Evolutionary conservation across 805 yeast genomes (phyloP).

Genomic region (Saccharomycopsis fibuligera): DNA sequence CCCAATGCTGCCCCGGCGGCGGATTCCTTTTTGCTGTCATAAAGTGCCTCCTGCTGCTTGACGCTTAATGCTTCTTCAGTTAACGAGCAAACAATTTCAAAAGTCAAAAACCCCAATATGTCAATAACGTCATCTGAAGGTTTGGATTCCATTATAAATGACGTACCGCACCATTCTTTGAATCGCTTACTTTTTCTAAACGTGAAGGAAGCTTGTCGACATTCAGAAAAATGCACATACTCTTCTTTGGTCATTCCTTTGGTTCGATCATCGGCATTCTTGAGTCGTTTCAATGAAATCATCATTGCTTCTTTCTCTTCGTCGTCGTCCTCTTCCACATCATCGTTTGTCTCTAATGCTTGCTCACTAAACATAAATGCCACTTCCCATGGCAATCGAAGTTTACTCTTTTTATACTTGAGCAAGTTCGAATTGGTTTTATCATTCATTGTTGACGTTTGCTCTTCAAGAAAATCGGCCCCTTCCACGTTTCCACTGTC

Average conservation of each 20-base stretch:
- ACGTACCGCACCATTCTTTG: constrained; percentile 91
- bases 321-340: constrained; percentile 67
- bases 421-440: constrained; percentile 39
- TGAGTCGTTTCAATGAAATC: constrained; percentile 82
- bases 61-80: constrained; percentile 88
- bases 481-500: constrained; percentile 56
- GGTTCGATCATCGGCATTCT: constrained; percentile 91
- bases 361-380: constrained; percentile 91
- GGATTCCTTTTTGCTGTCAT: constrained; percentile 20
- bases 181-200: constrained; percentile 91
- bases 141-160: constrained; percentile 76
- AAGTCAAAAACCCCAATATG: constrained; percentile 89
- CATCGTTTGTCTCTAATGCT: constrained; percentile 61
- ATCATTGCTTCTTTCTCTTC: constrained; percentile 85
- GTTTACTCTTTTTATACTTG: constrained; percentile 66
- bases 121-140: constrained; percentile 97
- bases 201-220: constrained; percentile 95
- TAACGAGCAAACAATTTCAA: constrained; percentile 90
- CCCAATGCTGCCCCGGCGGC: no score
- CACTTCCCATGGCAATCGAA: constrained; percentile 91
- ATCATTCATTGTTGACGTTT: constrained; percentile 33
- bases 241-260: constrained; percentile 92
- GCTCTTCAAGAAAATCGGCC: constrained; percentile 38
- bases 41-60: constrained; percentile 61
- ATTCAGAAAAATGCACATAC: constrained; percentile 98